phyloP scores from a whole-genome alignment of 2,329 filamentous ascomycete genomes.

The Diplodia mutila region DNA sequence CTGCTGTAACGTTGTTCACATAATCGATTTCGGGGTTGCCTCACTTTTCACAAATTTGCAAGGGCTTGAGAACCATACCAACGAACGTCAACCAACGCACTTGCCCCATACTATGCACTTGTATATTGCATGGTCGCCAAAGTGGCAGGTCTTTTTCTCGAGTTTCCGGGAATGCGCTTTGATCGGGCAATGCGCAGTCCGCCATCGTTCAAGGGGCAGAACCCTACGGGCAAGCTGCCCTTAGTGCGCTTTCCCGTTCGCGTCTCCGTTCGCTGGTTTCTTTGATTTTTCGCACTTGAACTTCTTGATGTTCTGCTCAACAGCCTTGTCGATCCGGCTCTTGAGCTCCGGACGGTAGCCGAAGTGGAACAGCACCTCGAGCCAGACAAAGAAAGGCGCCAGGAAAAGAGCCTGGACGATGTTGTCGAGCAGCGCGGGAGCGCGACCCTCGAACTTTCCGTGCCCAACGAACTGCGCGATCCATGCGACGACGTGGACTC shows the following conservation, averaged over 20 bases:
- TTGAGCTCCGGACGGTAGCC: constrained; percentile 91
- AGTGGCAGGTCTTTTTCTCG: neutral
- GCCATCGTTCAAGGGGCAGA: neutral
- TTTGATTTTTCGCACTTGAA: constrained; percentile 62
- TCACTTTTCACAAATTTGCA: neutral
- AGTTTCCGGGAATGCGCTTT: neutral
- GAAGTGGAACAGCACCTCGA: constrained; percentile 86
- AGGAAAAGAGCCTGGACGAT: constrained; percentile 88
- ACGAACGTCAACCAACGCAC: neutral
- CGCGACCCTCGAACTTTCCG: constrained; percentile 82
- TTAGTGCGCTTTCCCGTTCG: constrained; percentile 26
- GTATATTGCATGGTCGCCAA: neutral
- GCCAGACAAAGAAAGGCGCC: constrained; percentile 95
- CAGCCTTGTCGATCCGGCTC: constrained; percentile 74
- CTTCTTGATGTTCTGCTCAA: constrained; percentile 76
- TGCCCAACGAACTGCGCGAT: constrained; percentile 90
- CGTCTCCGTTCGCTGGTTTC: constrained; percentile 35
- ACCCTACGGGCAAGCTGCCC: neutral
- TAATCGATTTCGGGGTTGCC: neutral
- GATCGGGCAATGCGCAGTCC: neutral
- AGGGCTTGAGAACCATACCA: neutral
- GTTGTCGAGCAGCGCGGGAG: constrained; percentile 89
- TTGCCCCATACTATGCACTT: neutral
- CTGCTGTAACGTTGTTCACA: neutral
- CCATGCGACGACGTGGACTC: constrained; percentile 71